These are phyloP conservation scores for Lentinula detonsa DNA, from an alignment of 768 basidiomycete genomes.

Conservation along the genomic window DNA sequence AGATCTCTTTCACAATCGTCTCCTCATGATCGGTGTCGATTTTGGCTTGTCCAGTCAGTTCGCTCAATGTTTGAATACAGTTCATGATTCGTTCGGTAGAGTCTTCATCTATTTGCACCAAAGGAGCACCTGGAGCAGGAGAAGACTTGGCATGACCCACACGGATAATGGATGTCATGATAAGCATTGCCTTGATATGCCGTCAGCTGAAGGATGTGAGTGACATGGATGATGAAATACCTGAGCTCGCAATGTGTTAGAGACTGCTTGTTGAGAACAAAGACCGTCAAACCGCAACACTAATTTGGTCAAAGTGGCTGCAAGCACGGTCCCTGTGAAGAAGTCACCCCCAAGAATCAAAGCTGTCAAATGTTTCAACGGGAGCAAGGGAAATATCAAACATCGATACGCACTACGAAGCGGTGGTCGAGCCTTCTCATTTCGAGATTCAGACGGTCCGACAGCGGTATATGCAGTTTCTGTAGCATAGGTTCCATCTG, in stretches of 20 bases:
- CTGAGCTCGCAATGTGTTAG: slow-evolving; percentile 83
- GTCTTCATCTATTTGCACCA: slow-evolving; percentile 83
- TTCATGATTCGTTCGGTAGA: slow-evolving; percentile 94
- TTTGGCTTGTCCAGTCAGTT: slow-evolving; percentile 47
- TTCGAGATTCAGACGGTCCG: slow-evolving; percentile 62
- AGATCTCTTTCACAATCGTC: slow-evolving; percentile 58
- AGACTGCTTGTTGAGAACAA: slow-evolving; percentile 41
- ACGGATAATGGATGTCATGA: slow-evolving; percentile 96
- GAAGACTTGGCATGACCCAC: slow-evolving; percentile 97
- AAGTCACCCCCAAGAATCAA: slow-evolving; percentile 94
- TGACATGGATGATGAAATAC: slow-evolving; percentile 23
- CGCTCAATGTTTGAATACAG: slow-evolving; percentile 90
- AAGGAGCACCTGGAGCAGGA: slow-evolving; percentile 45
- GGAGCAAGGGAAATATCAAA: not conserved
- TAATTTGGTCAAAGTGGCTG: slow-evolving; percentile 85
- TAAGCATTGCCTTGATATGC: slow-evolving; percentile 79
- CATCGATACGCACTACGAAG: slow-evolving; percentile 48
- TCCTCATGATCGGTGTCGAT: not conserved
- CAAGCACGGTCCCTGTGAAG: slow-evolving; percentile 91
- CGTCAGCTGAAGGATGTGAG: not conserved
- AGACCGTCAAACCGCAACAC: slow-evolving; percentile 58
- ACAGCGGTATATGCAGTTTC: slow-evolving; percentile 81
- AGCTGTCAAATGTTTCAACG: slow-evolving; percentile 32
- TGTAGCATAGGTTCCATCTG: slow-evolving; percentile 97
- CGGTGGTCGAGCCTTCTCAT: slow-evolving; percentile 87